phyloP scores from a whole-genome alignment of 805 yeast genomes.

The Saccharomycopsis synnaedendra region DNA sequence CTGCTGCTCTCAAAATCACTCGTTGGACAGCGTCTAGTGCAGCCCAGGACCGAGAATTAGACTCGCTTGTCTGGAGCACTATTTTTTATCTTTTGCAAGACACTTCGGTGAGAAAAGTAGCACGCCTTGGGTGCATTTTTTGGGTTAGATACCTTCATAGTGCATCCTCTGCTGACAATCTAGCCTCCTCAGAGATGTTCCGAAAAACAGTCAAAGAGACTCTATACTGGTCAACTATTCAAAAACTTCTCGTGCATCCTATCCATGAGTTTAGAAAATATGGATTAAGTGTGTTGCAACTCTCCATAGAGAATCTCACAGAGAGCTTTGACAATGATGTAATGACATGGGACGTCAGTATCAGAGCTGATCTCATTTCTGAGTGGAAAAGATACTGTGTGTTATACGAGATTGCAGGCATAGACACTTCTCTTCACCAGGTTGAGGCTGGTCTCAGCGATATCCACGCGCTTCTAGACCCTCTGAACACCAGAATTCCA shows the following conservation, averaged over 20 bases:
- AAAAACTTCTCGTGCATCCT: constrained; percentile 40
- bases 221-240: constrained; percentile 46
- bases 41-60: constrained; percentile 17
- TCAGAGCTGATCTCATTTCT: constrained; percentile 24
- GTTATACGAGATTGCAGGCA: constrained; percentile 65
- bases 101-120: constrained; percentile 11
- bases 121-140: constrained; percentile 32
- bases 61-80: constrained; percentile 34
- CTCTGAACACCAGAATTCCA: constrained; percentile 34
- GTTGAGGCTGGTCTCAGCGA: constrained; percentile 66
- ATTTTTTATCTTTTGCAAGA: constrained; percentile 29
- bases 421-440: constrained; percentile 82
- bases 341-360: constrained; percentile 33
- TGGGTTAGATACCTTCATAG: constrained; percentile 41
- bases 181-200: constrained; percentile 8
- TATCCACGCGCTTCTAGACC: constrained; percentile 23
- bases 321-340: constrained; percentile 22
- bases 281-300: constrained; percentile 51
- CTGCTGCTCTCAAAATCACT: constrained; percentile 28
- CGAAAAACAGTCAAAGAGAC: constrained; percentile 17
- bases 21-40: constrained; percentile 43
- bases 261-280: constrained; percentile 63
- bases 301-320: constrained; percentile 41
- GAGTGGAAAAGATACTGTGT: constrained; percentile 71
- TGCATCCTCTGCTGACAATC: constrained; percentile 1